Conservation (phyloP, 2,329 filamentous ascomycete genomes). For the Fusarium nodosum region DNA sequence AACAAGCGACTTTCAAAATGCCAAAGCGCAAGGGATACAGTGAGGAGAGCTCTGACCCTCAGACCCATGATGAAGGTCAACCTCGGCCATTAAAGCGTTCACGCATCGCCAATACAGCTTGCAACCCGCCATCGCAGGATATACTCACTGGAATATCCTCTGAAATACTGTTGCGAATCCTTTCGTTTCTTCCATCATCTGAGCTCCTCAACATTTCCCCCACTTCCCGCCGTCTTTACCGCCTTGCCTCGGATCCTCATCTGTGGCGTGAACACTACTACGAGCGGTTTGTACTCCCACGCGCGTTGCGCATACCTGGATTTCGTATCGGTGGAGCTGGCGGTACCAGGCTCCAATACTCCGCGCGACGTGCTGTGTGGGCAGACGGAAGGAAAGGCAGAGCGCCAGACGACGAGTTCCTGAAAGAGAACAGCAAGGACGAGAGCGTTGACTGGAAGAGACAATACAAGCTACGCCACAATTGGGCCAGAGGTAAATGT, state of each 20-base stretch:
- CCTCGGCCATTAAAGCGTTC: slow-evolving; percentile 44
- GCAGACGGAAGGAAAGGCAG: slow-evolving; percentile 61
- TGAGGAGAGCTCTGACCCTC: slow-evolving; percentile 19
- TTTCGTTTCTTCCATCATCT: slow-evolving; percentile 79
- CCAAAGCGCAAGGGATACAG: slow-evolving; percentile 45
- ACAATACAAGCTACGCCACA: slow-evolving; percentile 89
- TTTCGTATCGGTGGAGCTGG: slow-evolving; percentile 59
- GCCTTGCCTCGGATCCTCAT: slow-evolving; percentile 83
- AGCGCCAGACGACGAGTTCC: slow-evolving; percentile 56
- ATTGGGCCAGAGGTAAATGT: slow-evolving; percentile 89
- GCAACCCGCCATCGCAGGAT: slow-evolving; percentile 59
- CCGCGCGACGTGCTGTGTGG: slow-evolving; percentile 61
- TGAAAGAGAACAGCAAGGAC: slow-evolving; percentile 8
- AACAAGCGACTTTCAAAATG: slow-evolving; percentile 33
- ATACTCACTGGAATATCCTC: slow-evolving; percentile 82
- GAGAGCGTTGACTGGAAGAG: slow-evolving; percentile 82
- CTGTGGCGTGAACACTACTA: slow-evolving; percentile 94
- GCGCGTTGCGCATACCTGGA: slow-evolving; percentile 81
- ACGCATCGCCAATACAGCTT: slow-evolving; percentile 30
- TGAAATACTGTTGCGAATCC: slow-evolving; percentile 86
- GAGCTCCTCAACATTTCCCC: slow-evolving; percentile 73
- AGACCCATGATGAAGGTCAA: slow-evolving; percentile 5
- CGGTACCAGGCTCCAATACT: slow-evolving; percentile 59
- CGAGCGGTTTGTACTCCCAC: slow-evolving; percentile 84
- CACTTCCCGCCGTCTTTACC: slow-evolving; percentile 81